phyloP scores from a whole-genome alignment of 257 asterid species.

The Scutellaria galericulata region DNA sequence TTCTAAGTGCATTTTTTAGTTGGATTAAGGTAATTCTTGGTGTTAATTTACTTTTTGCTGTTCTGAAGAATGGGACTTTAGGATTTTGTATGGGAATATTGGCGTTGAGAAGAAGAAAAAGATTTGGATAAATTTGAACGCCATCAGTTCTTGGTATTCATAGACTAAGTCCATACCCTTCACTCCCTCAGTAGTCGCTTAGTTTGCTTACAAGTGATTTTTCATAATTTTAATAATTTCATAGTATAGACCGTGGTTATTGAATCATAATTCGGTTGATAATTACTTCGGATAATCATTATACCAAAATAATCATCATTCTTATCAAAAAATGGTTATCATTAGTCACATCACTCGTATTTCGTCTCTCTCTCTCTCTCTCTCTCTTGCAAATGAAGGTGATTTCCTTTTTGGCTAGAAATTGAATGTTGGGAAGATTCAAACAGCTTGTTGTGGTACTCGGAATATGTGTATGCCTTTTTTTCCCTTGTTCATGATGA shows the following conservation, averaged over 20 bases:
- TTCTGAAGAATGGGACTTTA: slow-evolving; percentile 2
- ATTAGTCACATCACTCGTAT: too few species aligned
- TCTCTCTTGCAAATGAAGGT: slow-evolving; percentile 4
- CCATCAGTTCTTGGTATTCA: neutral
- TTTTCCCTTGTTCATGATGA: neutral
- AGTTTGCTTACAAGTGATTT: neutral
- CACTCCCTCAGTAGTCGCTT: slow-evolving; percentile 14
- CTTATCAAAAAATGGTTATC: too few species aligned
- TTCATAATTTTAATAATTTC: neutral
- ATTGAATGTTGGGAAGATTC: neutral
- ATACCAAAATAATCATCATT: neutral
- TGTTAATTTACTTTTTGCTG: slow-evolving; percentile 22
- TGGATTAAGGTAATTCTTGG: slow-evolving; percentile 8
- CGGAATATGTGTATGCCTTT: neutral
- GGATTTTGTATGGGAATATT: neutral
- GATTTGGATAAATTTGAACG: neutral
- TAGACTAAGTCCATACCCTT: slow-evolving; percentile 1
- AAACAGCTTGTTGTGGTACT: neutral
- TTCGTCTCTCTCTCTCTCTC: neutral
- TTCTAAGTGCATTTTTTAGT: slow-evolving; percentile 10
- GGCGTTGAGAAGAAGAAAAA: neutral
- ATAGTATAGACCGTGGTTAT: neutral
- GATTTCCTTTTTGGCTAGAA: neutral
- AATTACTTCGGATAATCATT: neutral
- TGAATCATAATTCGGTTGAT: slow-evolving; percentile 10